phyloP scores from a whole-genome alignment of 805 yeast genomes.

The Cyberlindnera maritima region DNA sequence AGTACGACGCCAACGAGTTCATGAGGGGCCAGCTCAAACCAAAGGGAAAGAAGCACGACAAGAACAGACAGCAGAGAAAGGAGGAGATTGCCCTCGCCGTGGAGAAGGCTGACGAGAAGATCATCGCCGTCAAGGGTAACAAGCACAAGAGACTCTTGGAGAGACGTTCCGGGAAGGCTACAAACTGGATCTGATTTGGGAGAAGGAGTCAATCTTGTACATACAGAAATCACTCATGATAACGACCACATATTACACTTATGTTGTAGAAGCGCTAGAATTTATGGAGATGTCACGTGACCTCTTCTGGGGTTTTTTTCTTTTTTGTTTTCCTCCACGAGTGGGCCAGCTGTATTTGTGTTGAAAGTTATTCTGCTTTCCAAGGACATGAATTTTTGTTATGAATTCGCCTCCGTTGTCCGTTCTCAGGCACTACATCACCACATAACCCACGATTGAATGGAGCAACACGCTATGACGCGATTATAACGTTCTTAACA shows the following conservation, averaged over 20 bases:
- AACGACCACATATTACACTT: not conserved
- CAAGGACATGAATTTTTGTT: too few relatives aligned
- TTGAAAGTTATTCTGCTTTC: too few relatives aligned
- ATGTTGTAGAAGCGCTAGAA: too few relatives aligned
- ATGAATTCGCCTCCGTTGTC: too few relatives aligned
- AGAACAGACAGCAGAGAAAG: slow-evolving; percentile 57
- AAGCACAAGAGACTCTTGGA: slow-evolving; percentile 27
- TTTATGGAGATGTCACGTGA: too few relatives aligned
- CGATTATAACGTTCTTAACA: too few relatives aligned
- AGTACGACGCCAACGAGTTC: slow-evolving; percentile 63
- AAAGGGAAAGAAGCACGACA: slow-evolving; percentile 80
- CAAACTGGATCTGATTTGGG: slow-evolving; percentile 22
- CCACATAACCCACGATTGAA: too few relatives aligned
- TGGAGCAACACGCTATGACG: too few relatives aligned
- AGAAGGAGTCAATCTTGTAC: not conserved
- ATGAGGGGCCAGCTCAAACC: slow-evolving; percentile 76
- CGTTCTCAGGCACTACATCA: too few relatives aligned
- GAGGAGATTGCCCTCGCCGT: slow-evolving; percentile 64
- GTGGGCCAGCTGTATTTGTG: too few relatives aligned
- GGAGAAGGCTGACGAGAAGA: slow-evolving; percentile 61
- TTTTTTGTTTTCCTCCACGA: too few relatives aligned
- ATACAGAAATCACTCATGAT: not conserved
- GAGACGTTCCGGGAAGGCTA: slow-evolving; percentile 23
- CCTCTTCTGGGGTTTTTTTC: too few relatives aligned
- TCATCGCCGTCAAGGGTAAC: slow-evolving; percentile 44